phyloP scores from a whole-genome alignment of 2,329 filamentous ascomycete genomes.

The Nannizziopsis barbatae region DNA sequence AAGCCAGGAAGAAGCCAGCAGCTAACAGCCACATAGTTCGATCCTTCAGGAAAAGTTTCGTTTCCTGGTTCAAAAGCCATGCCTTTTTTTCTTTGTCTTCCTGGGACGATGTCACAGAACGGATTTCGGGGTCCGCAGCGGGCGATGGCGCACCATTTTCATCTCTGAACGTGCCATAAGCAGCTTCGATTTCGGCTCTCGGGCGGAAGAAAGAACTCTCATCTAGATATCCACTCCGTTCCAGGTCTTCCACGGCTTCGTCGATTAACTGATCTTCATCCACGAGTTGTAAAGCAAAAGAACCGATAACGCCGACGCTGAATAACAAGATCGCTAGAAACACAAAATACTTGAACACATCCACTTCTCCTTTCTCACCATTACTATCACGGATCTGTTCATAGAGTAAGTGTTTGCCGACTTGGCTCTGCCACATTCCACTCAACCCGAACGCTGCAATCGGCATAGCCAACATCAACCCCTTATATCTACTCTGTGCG shows the following conservation, averaged over 20 bases:
- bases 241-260: conserved; percentile 79
- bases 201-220: conserved; percentile 60
- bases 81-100: conserved; percentile 64
- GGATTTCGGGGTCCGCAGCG: conserved; percentile 15
- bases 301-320: conserved; percentile 59
- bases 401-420: conserved; percentile 67
- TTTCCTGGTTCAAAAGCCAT: conserved; percentile 86
- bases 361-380: conserved; percentile 50
- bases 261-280: conserved; percentile 63
- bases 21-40: conserved; percentile 95
- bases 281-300: conserved; percentile 63
- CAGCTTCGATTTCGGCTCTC: conserved; percentile 35
- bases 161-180: conserved; percentile 34
- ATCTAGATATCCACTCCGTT: conserved; percentile 71
- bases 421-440: conserved; percentile 90
- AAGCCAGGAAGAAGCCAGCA: conserved; percentile 79
- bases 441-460: conserved; percentile 89
- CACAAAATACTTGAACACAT: conserved; percentile 77
- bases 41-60: conserved; percentile 70
- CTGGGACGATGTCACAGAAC: conserved; percentile 27
- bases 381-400: conserved; percentile 48
- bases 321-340: conserved; percentile 67
- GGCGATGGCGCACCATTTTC: conserved; percentile 36
- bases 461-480: conserved; percentile 75
- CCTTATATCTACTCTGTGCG: conserved; percentile 74